Percentiles rank a stretch among this genome's conserved stretches.
Conservation (phyloP, 345 rosid species). For the Fremontodendron californicum region DNA sequence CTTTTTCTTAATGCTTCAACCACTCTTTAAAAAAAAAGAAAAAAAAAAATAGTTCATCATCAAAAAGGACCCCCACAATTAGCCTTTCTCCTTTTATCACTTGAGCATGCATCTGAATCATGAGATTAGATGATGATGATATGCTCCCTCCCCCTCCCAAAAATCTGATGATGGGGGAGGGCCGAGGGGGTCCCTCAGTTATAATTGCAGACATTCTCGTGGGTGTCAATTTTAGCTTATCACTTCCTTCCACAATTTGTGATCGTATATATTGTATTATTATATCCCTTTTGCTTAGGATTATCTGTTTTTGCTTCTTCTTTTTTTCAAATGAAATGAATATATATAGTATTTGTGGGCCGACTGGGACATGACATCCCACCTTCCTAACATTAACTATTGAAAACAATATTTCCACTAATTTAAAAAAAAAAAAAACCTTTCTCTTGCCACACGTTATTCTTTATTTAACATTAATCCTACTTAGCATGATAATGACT, state of each 20-base stretch:
- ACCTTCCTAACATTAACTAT: not conserved
- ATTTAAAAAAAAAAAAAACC: too few species aligned
- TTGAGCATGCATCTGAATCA: slow-evolving; percentile 21
- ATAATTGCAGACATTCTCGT: slow-evolving; percentile 18
- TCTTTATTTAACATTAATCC: not conserved
- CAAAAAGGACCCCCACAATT: not conserved
- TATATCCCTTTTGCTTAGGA: not conserved
- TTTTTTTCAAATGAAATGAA: not conserved
- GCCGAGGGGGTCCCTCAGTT: not conserved
- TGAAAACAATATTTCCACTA: not conserved
- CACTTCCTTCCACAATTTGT: not conserved
- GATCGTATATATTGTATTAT: not conserved
- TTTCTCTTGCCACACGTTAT: not conserved
- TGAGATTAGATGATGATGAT: slow-evolving; percentile 7
- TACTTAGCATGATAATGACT: not conserved
- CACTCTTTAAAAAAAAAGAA: slow-evolving; percentile 12
- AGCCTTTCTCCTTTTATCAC: not conserved
- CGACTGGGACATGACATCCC: not conserved
- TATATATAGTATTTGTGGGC: not conserved
- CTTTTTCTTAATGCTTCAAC: slow-evolving; percentile 36
- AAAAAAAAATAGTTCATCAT: not conserved
- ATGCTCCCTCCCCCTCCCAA: not conserved
- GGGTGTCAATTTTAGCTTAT: not conserved
- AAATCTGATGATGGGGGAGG: not conserved
- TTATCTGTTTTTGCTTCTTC: not conserved